These are phyloP conservation scores for Penicillium manginii DNA, from an alignment of 495 filamentous ascomycete genomes.

Conservation along the genomic window DNA sequence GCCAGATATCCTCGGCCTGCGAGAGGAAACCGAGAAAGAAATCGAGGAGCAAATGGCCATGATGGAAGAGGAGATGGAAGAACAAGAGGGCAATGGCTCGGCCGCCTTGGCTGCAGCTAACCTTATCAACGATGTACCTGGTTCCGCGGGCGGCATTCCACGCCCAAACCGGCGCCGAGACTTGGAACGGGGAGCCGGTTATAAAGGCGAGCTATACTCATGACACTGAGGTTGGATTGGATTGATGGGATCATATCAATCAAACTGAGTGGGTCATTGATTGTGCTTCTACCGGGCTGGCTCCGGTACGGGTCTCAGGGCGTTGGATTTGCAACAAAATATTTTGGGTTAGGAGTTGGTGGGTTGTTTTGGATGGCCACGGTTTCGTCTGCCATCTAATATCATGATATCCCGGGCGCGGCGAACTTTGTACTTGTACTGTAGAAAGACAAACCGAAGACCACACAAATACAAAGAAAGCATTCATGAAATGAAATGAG, in stretches of 20 bases:
- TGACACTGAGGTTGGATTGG: slow-evolving; percentile 8
- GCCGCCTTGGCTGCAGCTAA: slow-evolving; percentile 13
- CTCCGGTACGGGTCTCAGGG: slow-evolving; percentile 13
- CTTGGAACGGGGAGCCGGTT: slow-evolving; percentile 46
- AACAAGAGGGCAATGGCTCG: slow-evolving; percentile 39
- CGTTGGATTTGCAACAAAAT: slow-evolving; percentile 5
- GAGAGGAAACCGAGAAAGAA: slow-evolving; percentile 79
- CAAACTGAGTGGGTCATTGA: not conserved
- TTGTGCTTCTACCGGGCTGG: slow-evolving; percentile 10
- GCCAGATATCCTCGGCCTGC: slow-evolving; percentile 70
- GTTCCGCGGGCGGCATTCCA: slow-evolving; percentile 29
- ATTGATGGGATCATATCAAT: not conserved
- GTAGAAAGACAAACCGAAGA: slow-evolving; percentile 11
- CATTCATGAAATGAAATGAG: slow-evolving; percentile 3
- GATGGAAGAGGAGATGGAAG: slow-evolving; percentile 56
- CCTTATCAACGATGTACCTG: slow-evolving; percentile 11
- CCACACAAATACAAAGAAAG: not conserved
- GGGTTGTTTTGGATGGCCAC: not conserved
- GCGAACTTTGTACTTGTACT: slow-evolving; percentile 16
- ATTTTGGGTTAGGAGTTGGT: not conserved
- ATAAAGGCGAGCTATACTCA: slow-evolving; percentile 47
- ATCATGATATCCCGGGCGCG: slow-evolving; percentile 21
- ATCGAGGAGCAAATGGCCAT: slow-evolving; percentile 71
- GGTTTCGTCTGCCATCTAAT: slow-evolving; percentile 6
- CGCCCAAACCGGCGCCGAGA: slow-evolving; percentile 40